phyloP scores from a whole-genome alignment of 2,329 filamentous ascomycete genomes.

The Arachnomyces sp. region DNA sequence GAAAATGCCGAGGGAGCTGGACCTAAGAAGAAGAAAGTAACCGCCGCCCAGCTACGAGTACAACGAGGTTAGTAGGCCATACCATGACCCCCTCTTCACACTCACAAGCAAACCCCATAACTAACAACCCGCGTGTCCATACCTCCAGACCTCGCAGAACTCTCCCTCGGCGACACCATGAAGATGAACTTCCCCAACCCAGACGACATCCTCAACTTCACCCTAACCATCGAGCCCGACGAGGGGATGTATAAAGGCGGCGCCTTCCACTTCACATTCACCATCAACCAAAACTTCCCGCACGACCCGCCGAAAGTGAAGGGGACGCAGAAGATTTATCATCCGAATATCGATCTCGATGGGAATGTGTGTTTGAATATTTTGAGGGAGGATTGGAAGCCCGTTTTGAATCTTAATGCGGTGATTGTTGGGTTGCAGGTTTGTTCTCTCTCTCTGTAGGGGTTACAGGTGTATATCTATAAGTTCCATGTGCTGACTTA shows the following conservation, averaged over 20 bases:
- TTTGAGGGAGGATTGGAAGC: slow-evolving; percentile 96
- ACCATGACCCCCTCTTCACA: background rate
- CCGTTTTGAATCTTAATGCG: slow-evolving; percentile 90
- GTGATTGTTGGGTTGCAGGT: slow-evolving; percentile 88
- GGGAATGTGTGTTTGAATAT: slow-evolving; percentile 99
- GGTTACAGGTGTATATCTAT: too few species aligned
- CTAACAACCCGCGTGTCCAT: background rate
- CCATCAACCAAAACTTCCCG: slow-evolving; percentile 89
- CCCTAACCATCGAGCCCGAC: slow-evolving; percentile 42
- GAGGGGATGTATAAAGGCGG: slow-evolving; percentile 78
- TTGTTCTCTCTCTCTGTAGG: background rate
- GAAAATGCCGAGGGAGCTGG: slow-evolving; percentile 76
- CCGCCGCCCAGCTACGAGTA: slow-evolving; percentile 86
- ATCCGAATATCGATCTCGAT: slow-evolving; percentile 96
- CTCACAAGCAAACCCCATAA: background rate
- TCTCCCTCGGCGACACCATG: slow-evolving; percentile 48
- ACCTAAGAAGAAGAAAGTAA: slow-evolving; percentile 97
- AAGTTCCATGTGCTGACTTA: too few species aligned
- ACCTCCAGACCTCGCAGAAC: slow-evolving; percentile 38
- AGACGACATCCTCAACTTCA: slow-evolving; percentile 52
- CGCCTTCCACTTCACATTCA: slow-evolving; percentile 81
- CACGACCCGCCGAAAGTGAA: slow-evolving; percentile 97
- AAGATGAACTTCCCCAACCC: slow-evolving; percentile 50
- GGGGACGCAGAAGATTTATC: slow-evolving; percentile 97
- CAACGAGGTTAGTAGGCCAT: slow-evolving; percentile 67